These are phyloP conservation scores for Irpex sp. DNA, from an alignment of 1,284 basidiomycete genomes.

Conservation along the genomic window DNA sequence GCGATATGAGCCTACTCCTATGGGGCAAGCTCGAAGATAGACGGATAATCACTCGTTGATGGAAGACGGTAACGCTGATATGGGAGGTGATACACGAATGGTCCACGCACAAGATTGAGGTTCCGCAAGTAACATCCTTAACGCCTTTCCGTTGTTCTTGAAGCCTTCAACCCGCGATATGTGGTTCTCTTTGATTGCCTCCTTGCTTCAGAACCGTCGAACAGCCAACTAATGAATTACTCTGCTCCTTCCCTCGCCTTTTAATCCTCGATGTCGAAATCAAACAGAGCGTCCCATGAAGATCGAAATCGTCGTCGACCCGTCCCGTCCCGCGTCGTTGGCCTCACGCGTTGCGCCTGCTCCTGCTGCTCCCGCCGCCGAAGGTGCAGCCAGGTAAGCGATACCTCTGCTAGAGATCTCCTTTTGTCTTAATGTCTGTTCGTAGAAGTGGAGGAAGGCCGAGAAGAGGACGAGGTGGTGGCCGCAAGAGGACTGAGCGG, in stretches of 20 bases:
- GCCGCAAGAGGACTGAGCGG: conserved; percentile 53
- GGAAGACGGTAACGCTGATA: background rate
- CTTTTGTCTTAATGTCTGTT: conserved; percentile 5
- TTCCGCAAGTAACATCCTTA: background rate
- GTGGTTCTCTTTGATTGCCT: conserved; percentile 39
- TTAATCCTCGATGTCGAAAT: background rate
- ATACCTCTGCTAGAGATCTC: background rate
- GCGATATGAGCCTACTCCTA: background rate
- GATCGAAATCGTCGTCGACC: conserved; percentile 96
- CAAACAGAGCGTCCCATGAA: conserved; percentile 92
- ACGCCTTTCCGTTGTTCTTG: background rate
- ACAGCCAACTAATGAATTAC: conserved; percentile 57
- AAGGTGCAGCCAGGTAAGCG: conserved; percentile 43
- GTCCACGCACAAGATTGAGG: background rate
- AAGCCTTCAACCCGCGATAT: conserved; percentile 9
- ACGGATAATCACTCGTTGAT: background rate
- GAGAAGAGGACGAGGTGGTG: conserved; percentile 43
- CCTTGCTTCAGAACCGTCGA: conserved; percentile 42
- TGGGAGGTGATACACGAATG: background rate
- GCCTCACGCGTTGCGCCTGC: conserved; percentile 67
- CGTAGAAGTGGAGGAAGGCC: conserved; percentile 37
- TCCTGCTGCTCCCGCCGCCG: conserved; percentile 42
- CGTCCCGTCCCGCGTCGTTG: conserved; percentile 62
- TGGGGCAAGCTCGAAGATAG: background rate
- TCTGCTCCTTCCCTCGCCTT: conserved; percentile 12